phyloP scores from a whole-genome alignment of 352 stramenopile genomes.

The Globisporangium paroecandrum region DNA sequence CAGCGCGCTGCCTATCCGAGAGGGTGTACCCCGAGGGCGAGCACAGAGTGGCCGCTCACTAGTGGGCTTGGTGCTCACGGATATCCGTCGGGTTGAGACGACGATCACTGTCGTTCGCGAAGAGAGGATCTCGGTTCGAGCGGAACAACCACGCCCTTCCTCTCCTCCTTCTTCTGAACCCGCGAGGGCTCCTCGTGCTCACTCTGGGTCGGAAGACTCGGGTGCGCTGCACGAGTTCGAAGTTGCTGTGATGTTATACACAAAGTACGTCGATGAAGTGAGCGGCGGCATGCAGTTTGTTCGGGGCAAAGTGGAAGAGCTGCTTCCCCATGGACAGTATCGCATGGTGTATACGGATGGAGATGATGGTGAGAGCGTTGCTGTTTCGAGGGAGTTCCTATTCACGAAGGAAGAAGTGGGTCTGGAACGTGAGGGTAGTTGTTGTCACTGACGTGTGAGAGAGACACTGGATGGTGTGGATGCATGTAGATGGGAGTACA shows the following conservation, averaged over 20 bases:
- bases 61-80: not conserved
- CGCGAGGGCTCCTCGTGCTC: not conserved
- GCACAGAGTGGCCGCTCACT: not conserved
- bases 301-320: not conserved
- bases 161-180: not conserved
- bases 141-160: not conserved
- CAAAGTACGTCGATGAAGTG: not conserved
- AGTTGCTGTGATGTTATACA: not conserved
- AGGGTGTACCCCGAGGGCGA: too few species aligned
- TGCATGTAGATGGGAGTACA: not conserved
- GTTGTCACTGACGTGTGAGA: not conserved
- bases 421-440: not conserved
- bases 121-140: not conserved
- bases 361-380: not conserved
- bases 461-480: not conserved
- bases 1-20: not conserved
- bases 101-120: not conserved
- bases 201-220: not conserved
- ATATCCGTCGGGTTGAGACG: not conserved
- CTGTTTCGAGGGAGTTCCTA: not conserved
- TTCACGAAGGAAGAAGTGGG: not conserved
- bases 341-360: too few species aligned
- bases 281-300: not conserved
- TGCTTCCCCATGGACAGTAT: not conserved
- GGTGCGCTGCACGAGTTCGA: not conserved